Conservation (phyloP, 768 basidiomycete species). For the Suillus americanus region DNA sequence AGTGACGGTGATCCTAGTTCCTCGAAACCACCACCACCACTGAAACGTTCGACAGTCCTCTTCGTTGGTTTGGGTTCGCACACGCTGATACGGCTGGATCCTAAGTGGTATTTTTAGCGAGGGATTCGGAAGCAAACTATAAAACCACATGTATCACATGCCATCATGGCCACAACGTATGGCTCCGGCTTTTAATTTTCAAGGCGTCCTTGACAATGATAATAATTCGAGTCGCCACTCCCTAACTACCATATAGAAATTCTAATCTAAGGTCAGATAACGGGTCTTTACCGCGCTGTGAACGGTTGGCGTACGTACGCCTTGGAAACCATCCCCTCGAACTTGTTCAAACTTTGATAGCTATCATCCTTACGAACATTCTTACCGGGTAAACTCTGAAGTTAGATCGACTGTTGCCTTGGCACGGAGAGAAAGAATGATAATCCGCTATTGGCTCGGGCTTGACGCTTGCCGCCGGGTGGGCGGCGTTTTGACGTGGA, state of each 20-base stretch:
- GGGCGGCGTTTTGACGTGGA: not conserved
- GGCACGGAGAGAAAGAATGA: not conserved
- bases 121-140: not conserved
- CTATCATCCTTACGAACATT: not conserved
- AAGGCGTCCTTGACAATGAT: not conserved
- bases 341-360: not conserved
- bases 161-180: not conserved
- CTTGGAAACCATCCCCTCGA: not conserved
- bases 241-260: not conserved
- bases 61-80: not conserved
- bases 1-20: not conserved
- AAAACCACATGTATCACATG: constrained; percentile 2
- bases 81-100: not conserved
- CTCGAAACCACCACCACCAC: not conserved
- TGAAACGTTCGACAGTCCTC: not conserved
- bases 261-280: not conserved
- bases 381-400: not conserved
- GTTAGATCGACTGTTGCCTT: not conserved
- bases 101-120: not conserved
- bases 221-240: not conserved
- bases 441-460: not conserved
- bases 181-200: not conserved
- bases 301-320: not conserved
- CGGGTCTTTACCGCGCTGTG: not conserved
- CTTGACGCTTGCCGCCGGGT: not conserved